Percentiles rank a stretch among this genome's conserved stretches.
These are phyloP conservation scores for Hypoxylon sp. DNA, from an alignment of 2,329 filamentous ascomycete genomes.

Conservation along the genomic window DNA sequence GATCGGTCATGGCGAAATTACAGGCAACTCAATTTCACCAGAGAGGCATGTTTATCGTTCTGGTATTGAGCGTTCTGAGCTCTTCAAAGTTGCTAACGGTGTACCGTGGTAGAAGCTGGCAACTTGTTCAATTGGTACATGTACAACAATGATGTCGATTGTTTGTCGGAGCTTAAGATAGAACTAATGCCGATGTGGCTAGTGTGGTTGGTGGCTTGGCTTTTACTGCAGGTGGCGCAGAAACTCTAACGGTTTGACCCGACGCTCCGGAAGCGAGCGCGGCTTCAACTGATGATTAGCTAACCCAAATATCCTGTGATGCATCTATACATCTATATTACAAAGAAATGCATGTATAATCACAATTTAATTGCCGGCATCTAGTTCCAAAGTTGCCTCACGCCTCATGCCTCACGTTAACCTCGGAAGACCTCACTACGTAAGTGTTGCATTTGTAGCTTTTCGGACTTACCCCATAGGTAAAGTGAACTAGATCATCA, in stretches of 20 bases:
- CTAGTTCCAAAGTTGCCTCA: not conserved
- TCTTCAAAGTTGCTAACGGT: slow-evolving; percentile 3
- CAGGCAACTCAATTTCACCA: not conserved
- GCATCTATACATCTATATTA: not conserved
- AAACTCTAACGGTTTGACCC: not conserved
- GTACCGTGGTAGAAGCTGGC: slow-evolving; percentile 26
- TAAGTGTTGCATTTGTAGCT: not conserved
- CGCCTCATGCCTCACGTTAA: not conserved
- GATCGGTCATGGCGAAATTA: slow-evolving; percentile 65
- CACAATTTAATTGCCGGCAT: not conserved
- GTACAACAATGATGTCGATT: slow-evolving; percentile 31
- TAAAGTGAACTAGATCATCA: slow-evolving; percentile 4
- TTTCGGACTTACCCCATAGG: not conserved
- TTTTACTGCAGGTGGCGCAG: not conserved
- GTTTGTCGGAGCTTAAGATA: slow-evolving; percentile 21
- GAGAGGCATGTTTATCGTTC: slow-evolving; percentile 21
- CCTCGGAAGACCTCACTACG: not conserved
- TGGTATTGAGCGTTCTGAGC: slow-evolving; percentile 18
- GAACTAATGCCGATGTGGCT: slow-evolving; percentile 39
- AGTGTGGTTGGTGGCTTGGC: slow-evolving; percentile 3
- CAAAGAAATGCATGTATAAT: not conserved
- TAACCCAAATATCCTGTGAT: slow-evolving; percentile 1
- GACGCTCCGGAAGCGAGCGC: slow-evolving; percentile 14
- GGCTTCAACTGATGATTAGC: slow-evolving; percentile 5
- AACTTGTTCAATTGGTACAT: slow-evolving; percentile 42